Conservation (phyloP, 495 filamentous ascomycete species). For the Hypoxylon perforatum region DNA sequence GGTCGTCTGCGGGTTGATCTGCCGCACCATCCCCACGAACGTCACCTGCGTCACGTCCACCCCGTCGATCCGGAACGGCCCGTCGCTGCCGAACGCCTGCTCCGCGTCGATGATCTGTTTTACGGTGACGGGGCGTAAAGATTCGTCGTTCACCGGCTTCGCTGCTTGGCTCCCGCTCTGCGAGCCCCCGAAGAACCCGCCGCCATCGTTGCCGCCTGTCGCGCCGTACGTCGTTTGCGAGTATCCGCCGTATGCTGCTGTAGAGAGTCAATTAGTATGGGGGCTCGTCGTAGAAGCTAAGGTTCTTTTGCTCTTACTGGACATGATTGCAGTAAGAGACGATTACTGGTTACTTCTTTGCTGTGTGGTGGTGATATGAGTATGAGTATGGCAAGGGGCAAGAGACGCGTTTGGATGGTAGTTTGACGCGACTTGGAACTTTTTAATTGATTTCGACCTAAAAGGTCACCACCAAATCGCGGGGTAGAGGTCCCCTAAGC, state of each 20-base stretch:
- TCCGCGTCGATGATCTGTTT: conserved; percentile 89
- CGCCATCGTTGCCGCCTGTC: conserved; percentile 55
- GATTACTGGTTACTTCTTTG: neutral
- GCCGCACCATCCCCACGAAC: conserved; percentile 89
- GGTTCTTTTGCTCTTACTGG: conserved; percentile 23
- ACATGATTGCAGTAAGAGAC: conserved; percentile 35
- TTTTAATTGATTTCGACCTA: conserved; percentile 34
- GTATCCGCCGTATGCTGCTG: conserved; percentile 58
- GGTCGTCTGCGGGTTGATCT: conserved; percentile 85
- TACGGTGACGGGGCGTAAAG: conserved; percentile 90
- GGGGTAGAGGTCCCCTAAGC: conserved; percentile 21
- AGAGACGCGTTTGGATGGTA: conserved; percentile 39
- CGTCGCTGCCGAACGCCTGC: conserved; percentile 76
- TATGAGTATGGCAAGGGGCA: neutral
- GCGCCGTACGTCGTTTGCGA: conserved; percentile 51
- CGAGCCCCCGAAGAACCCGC: conserved; percentile 57
- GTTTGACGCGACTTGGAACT: conserved; percentile 36
- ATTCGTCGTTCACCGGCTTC: conserved; percentile 65
- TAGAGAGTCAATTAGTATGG: conserved; percentile 3
- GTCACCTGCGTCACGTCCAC: conserved; percentile 73
- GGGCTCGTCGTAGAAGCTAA: neutral
- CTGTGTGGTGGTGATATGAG: neutral
- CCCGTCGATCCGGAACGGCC: conserved; percentile 80
- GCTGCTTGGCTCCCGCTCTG: conserved; percentile 57
- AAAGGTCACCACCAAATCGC: conserved; percentile 34